Evolutionary conservation across 257 asterid species (phyloP).

Genomic region (Solanum ossicruentum): DNA sequence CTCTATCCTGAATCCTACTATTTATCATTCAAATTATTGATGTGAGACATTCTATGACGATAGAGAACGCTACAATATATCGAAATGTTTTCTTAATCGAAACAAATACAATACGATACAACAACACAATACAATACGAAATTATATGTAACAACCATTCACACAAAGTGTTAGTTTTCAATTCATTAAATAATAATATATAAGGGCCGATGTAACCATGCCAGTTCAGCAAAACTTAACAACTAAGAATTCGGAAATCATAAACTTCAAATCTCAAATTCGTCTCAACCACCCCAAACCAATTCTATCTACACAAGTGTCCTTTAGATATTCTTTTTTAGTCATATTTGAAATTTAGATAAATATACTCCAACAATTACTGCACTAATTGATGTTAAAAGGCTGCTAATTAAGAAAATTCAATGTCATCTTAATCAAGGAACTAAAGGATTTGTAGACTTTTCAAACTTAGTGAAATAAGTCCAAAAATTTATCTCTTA

Average conservation of each 20-base stretch:
- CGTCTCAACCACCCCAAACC: background rate
- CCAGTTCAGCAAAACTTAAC: background rate
- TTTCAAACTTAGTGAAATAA: background rate
- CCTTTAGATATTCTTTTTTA: background rate
- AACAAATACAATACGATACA: no score
- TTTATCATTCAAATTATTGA: no score
- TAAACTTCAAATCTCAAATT: background rate
- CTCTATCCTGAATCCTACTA: no score
- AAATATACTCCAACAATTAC: background rate
- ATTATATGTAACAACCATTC: no score
- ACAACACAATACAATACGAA: no score
- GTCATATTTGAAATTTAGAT: background rate
- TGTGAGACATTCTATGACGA: no score
- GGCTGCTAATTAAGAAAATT: background rate
- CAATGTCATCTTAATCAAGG: background rate
- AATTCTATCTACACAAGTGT: background rate
- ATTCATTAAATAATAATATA: background rate
- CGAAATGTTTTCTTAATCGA: no score
- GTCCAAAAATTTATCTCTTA: background rate
- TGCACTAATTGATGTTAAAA: background rate
- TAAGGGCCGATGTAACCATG: background rate
- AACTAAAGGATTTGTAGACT: background rate
- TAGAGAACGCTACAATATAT: no score
- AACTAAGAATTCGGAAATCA: no score
- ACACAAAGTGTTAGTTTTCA: background rate